Evolutionary conservation across 2,329 filamentous ascomycete species (phyloP), one percentile per base, ranked within the genome.

Genomic region (Xylogone sp.): DNA sequence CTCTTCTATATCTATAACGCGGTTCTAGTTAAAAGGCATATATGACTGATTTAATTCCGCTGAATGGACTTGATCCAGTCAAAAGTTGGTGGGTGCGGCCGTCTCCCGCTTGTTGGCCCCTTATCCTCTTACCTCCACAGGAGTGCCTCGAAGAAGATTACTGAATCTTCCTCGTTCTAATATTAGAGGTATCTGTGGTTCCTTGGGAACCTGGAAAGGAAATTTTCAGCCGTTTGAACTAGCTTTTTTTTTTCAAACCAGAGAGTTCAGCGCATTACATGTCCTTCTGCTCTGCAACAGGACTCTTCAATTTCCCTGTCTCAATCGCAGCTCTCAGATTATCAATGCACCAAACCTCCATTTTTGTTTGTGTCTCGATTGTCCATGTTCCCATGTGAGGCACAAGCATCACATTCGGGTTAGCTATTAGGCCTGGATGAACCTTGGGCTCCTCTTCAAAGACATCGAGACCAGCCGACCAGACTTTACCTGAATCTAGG

Each of bases 381-480:
- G 88, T 93, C 77, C 81, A 90, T 0, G 90, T 95, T 0, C 90
- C 90, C 87, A 95, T 88, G 68, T 95, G 90, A 48, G 90, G 90
- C 31, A 95, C 71, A 22, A 96, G 75, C 61, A 93, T 75, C 20
- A 89, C 88, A 59, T 82, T 79, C 2, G 82, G 81, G 64, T 93
- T 92, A 16, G 73, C 71, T 13, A 92, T 59, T 42, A 95, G 73
- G 1, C 86, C 87, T 0, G 83, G 84, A 63, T 94, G 88, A 22
- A 95, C 73, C 52, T 81, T 75, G 0, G 90, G 90, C 68, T 95
- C 90, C 34, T 91, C 76, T 65, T 95, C 90, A 63, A 84, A 95
- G 46, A 95, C 90, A 65, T 95, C 90, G 4, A 95, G 75, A 1
- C 90, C 90, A 13, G 75, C 84, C 10, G 82, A 86, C 57, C 78